Evolutionary conservation across 805 yeast species (phyloP), one percentile per base, ranked within the genome.

Genomic region (Lipomyces anomalus): DNA sequence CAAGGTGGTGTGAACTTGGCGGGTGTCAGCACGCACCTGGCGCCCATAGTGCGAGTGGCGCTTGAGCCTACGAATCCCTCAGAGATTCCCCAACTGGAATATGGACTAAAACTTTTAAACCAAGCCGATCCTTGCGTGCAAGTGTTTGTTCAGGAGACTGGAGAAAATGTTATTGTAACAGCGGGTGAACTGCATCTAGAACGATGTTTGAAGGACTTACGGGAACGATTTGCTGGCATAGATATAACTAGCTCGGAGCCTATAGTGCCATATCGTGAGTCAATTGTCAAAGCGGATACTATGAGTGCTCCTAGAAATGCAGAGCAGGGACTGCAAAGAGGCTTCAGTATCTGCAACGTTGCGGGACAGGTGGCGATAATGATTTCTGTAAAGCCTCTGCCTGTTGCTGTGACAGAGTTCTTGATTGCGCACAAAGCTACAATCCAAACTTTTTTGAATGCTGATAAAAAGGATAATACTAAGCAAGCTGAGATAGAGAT

Each of bases 111-210:
- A 53, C 67, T 86, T 46, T 70, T 92, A 34, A 80, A 89, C 43
- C 82, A 80, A 55, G 90, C 97, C 0, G 99, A 92, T 65, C 97
- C 99, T 1, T 90, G 95, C 57, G 94, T 89, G 18, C 87, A 86
- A 57, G 82, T 89, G 46, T 83, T 76, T 58, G 71, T 87, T 35
- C 89, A 85, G 57, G 95, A 86, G 47, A 79, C 81, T 6, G 99
- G 99, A 46, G 99, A 92, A 65, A 84, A 85, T 56, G 88, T 92
- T 53, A 70, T 92, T 56, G 86, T 95, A 37, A 89, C 95, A 6
- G 96, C 98, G 6, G 99, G 99, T 40, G 98, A 92, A 65, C 71
- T 92, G 52, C 99, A 92, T 69, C 70, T 92, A 35, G 99, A 92
- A 60, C 76, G 98, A 60, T 92, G 98, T 65, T 64, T 92, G 55